A percentile compares a stretch with the other conserved stretches of the same genome.
phyloP scores from a whole-genome alignment of 805 yeast species.

The Nakazawaea ambrosiae region DNA sequence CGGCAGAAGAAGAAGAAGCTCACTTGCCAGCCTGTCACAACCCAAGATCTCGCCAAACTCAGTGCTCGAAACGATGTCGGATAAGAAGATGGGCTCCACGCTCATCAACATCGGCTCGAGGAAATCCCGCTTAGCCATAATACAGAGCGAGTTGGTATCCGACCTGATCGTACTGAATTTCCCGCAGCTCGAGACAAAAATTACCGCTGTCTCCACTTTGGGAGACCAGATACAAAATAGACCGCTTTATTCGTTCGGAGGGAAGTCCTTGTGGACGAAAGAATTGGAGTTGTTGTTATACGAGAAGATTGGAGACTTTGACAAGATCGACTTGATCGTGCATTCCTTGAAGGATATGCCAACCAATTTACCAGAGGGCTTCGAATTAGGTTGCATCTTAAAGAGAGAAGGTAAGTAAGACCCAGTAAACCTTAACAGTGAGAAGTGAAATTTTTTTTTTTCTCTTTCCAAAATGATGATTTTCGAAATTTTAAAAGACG shows the following conservation, averaged over 20 bases:
- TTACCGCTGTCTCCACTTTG: conserved; percentile 73
- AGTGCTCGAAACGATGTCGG: neutral
- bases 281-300: conserved; percentile 80
- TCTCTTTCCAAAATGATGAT: conserved; percentile 7
- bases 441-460: conserved; percentile 2
- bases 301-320: conserved; percentile 51
- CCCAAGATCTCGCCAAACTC: no score
- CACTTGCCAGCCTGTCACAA: no score
- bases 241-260: conserved; percentile 93
- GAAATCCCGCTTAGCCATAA: conserved; percentile 79
- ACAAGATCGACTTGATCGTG: conserved; percentile 79
- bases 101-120: conserved; percentile 71
- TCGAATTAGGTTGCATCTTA: conserved; percentile 81
- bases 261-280: conserved; percentile 93
- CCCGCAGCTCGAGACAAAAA: conserved; percentile 65
- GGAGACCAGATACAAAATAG: conserved; percentile 84
- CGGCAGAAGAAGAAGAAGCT: no score
- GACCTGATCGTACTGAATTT: conserved; percentile 47
- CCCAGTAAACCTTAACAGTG: neutral
- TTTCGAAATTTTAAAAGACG: no score
- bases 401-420: conserved; percentile 51
- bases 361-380: conserved; percentile 82
- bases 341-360: conserved; percentile 93
- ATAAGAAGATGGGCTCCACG: neutral
- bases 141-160: conserved; percentile 74